Evolutionary conservation across 2,329 filamentous ascomycete species (phyloP), one percentile per base, ranked within the genome.

Genomic region (Didymella segeticola): DNA sequence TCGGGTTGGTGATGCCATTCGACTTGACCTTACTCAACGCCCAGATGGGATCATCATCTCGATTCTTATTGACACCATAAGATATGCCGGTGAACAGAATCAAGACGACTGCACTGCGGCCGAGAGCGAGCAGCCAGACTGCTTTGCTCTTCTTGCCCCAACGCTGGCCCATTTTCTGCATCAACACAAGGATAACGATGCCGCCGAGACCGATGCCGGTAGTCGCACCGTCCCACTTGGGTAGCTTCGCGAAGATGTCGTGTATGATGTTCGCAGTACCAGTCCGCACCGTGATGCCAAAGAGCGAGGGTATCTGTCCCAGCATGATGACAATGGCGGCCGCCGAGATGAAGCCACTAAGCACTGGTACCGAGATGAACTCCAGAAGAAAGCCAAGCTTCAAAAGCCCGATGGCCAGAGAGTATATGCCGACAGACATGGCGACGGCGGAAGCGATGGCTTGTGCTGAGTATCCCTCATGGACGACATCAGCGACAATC

Each of bases 331-430:
- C 86, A 41, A 89, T 82, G 27, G 85, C 86, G 1, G 86, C 85
- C 1, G 86, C 85, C 0, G 85, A 86, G 61, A 89, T 86, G 73
- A 88, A 88, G 4, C 86, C 86, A 6, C 79, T 84, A 0, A 89
- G 78, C 1, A 88, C 83, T 0, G 86, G 86, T 1, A 86, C 79
- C 0, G 86, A 87, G 60, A 89, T 83, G 61, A 87, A 88, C 55
- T 89, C 85, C 17, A 89, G 78, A 5, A 88, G 75, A 66, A 87
- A 89, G 1, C 86, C 86, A 5, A 88, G 80, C 46, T 85, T 86
- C 19, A 88, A 76, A 1, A 88, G 75, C 0, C 86, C 86, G 2
- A 89, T 73, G 14, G 79, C 77, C 19, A 88, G 78, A 14, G 82
- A 78, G 61, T 85, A 86, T 3, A 86, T 76, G 0, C 86, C 86